Base-by-base conservation (phyloP, 306 rosid species). In the Abrus pulchellus region DNA sequence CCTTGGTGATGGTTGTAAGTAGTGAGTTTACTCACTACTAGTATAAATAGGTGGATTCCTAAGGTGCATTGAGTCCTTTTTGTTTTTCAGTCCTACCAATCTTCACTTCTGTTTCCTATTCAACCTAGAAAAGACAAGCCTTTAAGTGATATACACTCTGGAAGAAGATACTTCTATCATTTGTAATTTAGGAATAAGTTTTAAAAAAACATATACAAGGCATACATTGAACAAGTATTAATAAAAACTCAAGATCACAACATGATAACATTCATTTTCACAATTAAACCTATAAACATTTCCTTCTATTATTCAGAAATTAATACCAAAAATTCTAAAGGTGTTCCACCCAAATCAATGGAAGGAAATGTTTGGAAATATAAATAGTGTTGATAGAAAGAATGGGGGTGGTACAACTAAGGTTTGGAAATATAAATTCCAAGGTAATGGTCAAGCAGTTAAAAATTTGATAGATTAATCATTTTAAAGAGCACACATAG, bases 401-500 rank as follows among this genome's bases (percentile, higher is more conserved):
- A 12, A 57, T 44, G 40, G 20, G 20, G 20, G 20, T 20, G 20
- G 20, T 20, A 0, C 20, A 20, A 20, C 20, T 20, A 20, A 20
- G 20, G 20, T 20, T 20, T 20, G 20, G 20, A 36, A 36, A 36
- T 4, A 36, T 36, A 36, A 20, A 60, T 49, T 71, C 33, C 65
- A 80, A 38, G 83, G 62, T 57, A 69, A 57, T n/a, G 33, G n/a
- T 45, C 52, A 78, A 68, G 63, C n/a, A 48, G 34, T 13, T 9
- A 4, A 14, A 27, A 41, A n/a, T 29, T 5, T 1, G 43, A 68
- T 5, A 55, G 12, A 62, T 12, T n/a, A 13, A 12, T 28, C 53
- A 3, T 30, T 5, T 44, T 14, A 27, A 70, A 45, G 33, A 47
- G 60, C 38, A 41, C 69, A 48, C 12, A 8, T 5, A 78, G 10